Evolutionary conservation across 768 basidiomycete genomes (phyloP).

Genomic region (Baorangia bicolor): DNA sequence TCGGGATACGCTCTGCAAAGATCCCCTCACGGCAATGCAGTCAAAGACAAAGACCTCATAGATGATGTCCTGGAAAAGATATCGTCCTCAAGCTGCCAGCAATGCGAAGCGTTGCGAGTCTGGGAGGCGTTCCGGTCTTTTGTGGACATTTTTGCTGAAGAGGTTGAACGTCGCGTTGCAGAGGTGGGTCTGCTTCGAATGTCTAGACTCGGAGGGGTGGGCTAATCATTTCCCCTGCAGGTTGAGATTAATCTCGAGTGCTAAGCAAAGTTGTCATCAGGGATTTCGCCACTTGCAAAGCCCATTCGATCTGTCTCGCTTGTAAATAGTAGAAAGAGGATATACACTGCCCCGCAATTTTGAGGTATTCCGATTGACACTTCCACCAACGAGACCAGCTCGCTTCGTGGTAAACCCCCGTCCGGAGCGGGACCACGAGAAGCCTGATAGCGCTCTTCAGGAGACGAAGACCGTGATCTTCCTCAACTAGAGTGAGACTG

Average conservation of each 20-base stretch:
- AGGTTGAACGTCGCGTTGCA: slow-evolving; percentile 5
- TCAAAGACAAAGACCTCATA: slow-evolving; percentile 5
- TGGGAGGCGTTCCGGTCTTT: slow-evolving; percentile 9
- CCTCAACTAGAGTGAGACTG: too few relatives aligned
- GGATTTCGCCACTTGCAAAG: too few relatives aligned
- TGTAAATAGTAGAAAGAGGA: slow-evolving; percentile 11
- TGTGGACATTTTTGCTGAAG: slow-evolving; percentile 7
- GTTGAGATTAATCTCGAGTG: slow-evolving; percentile 11
- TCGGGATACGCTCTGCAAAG: slow-evolving; percentile 3
- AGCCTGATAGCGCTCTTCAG: too few relatives aligned
- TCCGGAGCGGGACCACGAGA: slow-evolving; percentile 33
- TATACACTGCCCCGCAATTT: slow-evolving; percentile 8
- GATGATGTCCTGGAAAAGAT: background rate
- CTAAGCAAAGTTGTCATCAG: background rate
- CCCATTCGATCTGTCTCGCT: background rate
- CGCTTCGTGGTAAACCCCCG: slow-evolving; percentile 44
- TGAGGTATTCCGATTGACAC: slow-evolving; percentile 21
- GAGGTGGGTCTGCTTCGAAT: slow-evolving; percentile 2
- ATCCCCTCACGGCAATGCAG: background rate
- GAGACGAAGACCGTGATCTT: too few relatives aligned
- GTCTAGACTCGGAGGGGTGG: background rate
- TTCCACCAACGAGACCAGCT: slow-evolving; percentile 32
- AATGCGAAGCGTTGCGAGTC: background rate
- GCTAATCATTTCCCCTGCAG: background rate
- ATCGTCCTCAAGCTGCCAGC: slow-evolving; percentile 1